These are phyloP conservation scores for Neopestalotiopsis sp. DNA, from an alignment of 2,329 filamentous ascomycete genomes.

Conservation along the genomic window DNA sequence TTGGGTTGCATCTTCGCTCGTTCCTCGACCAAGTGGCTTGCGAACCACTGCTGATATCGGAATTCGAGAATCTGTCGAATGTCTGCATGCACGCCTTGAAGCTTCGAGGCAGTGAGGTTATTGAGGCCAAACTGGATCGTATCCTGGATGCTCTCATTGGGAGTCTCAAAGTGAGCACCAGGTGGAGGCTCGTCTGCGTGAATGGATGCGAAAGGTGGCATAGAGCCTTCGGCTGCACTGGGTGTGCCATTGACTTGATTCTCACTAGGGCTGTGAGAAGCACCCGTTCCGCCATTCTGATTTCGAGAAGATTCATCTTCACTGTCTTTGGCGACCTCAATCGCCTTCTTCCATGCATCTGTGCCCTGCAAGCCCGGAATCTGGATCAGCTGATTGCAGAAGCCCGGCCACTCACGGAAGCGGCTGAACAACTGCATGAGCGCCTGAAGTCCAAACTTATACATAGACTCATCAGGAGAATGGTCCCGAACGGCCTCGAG, in stretches of 20 bases:
- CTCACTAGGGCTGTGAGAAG: constrained; percentile 47
- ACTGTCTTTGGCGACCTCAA: constrained; percentile 76
- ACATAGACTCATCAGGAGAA: constrained; percentile 85
- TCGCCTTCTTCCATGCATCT: constrained; percentile 81
- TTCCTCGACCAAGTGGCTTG: constrained; percentile 91
- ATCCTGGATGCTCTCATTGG: constrained; percentile 83
- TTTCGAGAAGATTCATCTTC: constrained; percentile 64
- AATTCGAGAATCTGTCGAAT: constrained; percentile 79
- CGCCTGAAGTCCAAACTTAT: constrained; percentile 95
- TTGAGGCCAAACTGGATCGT: constrained; percentile 96
- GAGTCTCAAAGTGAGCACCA: constrained; percentile 76
- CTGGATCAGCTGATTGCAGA: constrained; percentile 83
- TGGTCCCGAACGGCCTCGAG: constrained; percentile 93
- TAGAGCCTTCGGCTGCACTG: constrained; percentile 60
- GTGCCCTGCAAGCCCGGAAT: constrained; percentile 84
- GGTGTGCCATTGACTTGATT: constrained; percentile 71
- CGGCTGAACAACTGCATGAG: constrained; percentile 85
- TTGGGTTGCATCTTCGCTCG: constrained; percentile 97
- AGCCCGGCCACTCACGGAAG: constrained; percentile 92
- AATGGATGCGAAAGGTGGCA: constrained; percentile 78
- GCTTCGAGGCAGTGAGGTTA: constrained; percentile 90
- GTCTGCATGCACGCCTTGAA: constrained; percentile 83
- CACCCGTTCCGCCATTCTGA: constrained; percentile 54
- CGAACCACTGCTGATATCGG: constrained; percentile 94
- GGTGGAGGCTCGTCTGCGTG: constrained; percentile 73